Evolutionary conservation across 2,329 filamentous ascomycete species (phyloP).

Genomic region (Pyrenophora seminiperda): DNA sequence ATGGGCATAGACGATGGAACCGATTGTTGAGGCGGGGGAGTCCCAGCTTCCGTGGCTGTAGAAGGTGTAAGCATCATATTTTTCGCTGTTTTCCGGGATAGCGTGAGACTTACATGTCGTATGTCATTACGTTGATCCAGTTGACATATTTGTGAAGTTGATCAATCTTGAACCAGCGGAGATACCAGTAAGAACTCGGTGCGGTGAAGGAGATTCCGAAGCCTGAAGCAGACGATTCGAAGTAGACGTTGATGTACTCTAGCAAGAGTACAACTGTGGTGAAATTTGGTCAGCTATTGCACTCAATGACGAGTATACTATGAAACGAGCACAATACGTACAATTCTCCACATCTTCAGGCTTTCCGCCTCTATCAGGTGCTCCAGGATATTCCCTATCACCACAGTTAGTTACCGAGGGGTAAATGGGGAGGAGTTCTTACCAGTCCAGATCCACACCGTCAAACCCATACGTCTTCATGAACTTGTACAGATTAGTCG

Average conservation of each 20-base stretch:
- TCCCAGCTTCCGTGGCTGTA: conserved; percentile 53
- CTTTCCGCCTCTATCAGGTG: background rate
- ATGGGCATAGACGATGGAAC: conserved; percentile 43
- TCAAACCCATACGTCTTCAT: background rate
- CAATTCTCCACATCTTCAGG: background rate
- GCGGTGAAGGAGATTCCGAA: conserved; percentile 21
- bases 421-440: no score
- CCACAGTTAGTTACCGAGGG: no score
- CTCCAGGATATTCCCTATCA: background rate
- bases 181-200: conserved; percentile 29
- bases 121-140: conserved; percentile 54
- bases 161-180: conserved; percentile 27
- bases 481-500: background rate
- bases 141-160: no score
- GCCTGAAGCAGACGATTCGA: no score
- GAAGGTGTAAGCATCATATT: no score
- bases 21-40: conserved; percentile 16
- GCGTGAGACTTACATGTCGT: no score
- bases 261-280: no score
- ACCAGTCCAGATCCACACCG: background rate
- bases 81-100: no score
- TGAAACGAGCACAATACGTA: no score
- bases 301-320: no score
- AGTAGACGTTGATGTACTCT: no score
- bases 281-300: no score